Base-by-base conservation (phyloP, 106 monocot genomes). In the Phalaenopsis aphrodite region DNA sequence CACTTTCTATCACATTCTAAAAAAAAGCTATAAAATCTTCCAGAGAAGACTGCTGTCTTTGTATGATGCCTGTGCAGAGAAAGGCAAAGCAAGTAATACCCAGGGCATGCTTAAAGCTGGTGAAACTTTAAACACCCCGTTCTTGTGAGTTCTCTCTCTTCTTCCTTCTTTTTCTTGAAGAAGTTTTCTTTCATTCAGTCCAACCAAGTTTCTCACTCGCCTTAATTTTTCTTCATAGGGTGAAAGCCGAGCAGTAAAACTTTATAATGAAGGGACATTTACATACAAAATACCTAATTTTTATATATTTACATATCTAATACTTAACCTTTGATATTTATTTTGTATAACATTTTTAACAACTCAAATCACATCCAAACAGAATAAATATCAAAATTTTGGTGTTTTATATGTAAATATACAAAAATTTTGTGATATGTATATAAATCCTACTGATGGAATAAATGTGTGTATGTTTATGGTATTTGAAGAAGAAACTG, bases 31-130 rank as follows among this genome's bases (percentile, higher is more conserved):
- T 45, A 45, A 12, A 12, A 12, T 55, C 23, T 66, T 88, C 83
- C 81, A 93, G 93, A 90, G 84, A 72, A 90, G 82, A 71, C 57
- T 93, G 78, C 87, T 93, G 5, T 87, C 90, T 30, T 56, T 83
- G 58, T 87, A 88, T 87, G 88, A 89, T 76, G 82, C 8, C 36
- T 58, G 78, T 12, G 52, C 52, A 3, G 52, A 52, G 42, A 87
- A 88, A 55, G 17, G 78, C 42, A 85, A 79, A 55, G 48, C 61
- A 18, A 84, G 42, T 17, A 73, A 66, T 71, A 65, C 52, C 38
- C 81, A 80, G 42, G 81, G 79, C n/a, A 48, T 77, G 24, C 75
- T 87, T 61, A 77, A 85, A 67, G 78, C 82, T 46, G 45, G 81
- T 52, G 80, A 85, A n/a, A 38, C 77, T 41, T 42, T 73, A 80